Percentiles rank a stretch among this genome's conserved stretches.
These are phyloP conservation scores for Monosporascus ibericus DNA, from an alignment of 2,329 filamentous ascomycete species.

Conservation along the genomic window DNA sequence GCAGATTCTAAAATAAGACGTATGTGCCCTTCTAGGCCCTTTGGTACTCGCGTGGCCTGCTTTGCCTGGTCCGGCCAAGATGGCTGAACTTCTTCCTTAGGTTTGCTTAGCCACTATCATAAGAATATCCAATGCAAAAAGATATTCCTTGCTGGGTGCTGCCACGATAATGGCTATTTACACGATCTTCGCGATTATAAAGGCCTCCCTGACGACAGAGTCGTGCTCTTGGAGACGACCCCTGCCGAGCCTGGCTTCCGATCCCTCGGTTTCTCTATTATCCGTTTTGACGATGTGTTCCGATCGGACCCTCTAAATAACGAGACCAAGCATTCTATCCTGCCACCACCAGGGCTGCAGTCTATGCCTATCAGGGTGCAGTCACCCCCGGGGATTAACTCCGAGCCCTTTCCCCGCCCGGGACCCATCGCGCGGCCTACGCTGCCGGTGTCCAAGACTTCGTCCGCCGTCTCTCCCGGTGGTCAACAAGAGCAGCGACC, in stretches of 20 bases:
- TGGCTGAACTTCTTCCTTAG: conserved; percentile 13
- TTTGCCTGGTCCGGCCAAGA: background rate
- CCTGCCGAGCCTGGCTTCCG: conserved; percentile 25
- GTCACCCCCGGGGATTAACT: conserved; percentile 11
- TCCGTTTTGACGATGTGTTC: conserved; percentile 26
- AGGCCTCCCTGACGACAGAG: conserved; percentile 16
- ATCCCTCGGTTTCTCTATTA: conserved; percentile 25
- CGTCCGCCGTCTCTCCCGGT: conserved; percentile 9
- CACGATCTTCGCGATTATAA: conserved; percentile 28
- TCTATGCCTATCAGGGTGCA: conserved; percentile 12
- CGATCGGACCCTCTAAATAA: conserved; percentile 24
- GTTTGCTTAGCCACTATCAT: conserved; percentile 28
- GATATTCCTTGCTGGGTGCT: conserved; percentile 27
- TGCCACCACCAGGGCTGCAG: background rate
- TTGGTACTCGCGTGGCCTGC: background rate
- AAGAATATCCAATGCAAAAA: conserved; percentile 27
- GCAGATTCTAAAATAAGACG: conserved; percentile 27
- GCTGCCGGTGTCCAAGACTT: conserved; percentile 10
- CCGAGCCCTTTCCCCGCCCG: conserved; percentile 3
- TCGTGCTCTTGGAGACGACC: conserved; percentile 27
- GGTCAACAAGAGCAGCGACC: conserved; percentile 9
- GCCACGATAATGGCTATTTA: conserved; percentile 30
- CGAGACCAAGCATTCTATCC: conserved; percentile 20
- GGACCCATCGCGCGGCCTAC: conserved; percentile 19
- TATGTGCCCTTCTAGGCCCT: conserved; percentile 7